A percentile compares a stretch with the other conserved stretches of the same genome.
Conservation (phyloP, 768 basidiomycete genomes). For the Kwoniella bestiolae region DNA sequence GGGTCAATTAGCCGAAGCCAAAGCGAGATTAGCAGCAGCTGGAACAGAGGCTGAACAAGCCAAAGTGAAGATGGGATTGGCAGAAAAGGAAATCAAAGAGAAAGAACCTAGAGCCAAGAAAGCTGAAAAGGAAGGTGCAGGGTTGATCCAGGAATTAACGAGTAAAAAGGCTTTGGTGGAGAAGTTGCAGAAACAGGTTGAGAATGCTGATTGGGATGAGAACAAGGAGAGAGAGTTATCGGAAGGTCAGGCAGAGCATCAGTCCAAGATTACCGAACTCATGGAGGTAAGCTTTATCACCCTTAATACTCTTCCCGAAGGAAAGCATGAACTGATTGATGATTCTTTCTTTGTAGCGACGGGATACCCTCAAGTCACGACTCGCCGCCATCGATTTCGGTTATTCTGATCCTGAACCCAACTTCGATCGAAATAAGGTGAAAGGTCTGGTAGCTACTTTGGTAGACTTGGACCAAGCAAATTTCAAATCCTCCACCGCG, state of each 20-base stretch:
- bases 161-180: conserved; percentile 61
- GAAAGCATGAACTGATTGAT: background rate
- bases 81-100: conserved; percentile 74
- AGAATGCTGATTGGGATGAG: conserved; percentile 72
- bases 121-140: conserved; percentile 80
- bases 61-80: conserved; percentile 73
- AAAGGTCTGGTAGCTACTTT: conserved; percentile 91
- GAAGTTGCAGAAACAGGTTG: conserved; percentile 63
- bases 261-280: conserved; percentile 64
- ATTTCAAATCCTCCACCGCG: conserved; percentile 82
- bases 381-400: conserved; percentile 79
- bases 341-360: conserved; percentile 32
- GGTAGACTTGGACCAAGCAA: conserved; percentile 70
- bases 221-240: conserved; percentile 69
- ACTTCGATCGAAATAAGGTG: conserved; percentile 82
- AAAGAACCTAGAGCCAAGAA: conserved; percentile 81
- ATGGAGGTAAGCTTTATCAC: conserved; percentile 66
- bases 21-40: conserved; percentile 72
- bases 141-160: conserved; percentile 72
- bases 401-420: conserved; percentile 73
- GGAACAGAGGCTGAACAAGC: conserved; percentile 83
- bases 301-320: background rate
- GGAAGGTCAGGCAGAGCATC: conserved; percentile 65
- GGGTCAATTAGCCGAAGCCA: conserved; percentile 89
- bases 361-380: conserved; percentile 64